These are phyloP conservation scores for Cladosporium sp. DNA, from an alignment of 2,329 filamentous ascomycete genomes.

Conservation along the genomic window DNA sequence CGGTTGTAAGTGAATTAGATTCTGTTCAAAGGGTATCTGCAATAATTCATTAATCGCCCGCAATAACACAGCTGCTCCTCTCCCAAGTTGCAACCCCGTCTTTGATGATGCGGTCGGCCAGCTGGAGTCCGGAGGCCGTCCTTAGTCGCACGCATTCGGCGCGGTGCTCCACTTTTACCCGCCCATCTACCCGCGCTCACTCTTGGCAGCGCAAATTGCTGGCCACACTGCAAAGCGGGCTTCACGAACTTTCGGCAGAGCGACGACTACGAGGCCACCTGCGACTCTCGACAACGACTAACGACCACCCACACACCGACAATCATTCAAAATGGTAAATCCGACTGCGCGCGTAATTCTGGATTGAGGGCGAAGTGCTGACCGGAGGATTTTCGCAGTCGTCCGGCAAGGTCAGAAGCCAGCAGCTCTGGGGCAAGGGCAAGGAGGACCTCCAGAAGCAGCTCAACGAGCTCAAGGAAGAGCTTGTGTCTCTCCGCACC, in stretches of 20 bases:
- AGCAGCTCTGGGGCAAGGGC: slow-evolving; percentile 97
- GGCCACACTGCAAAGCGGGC: background rate
- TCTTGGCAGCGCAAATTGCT: background rate
- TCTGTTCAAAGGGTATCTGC: background rate
- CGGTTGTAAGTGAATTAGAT: background rate
- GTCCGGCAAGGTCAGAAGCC: slow-evolving; percentile 81
- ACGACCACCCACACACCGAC: slow-evolving; percentile 14
- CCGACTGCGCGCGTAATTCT: slow-evolving; percentile 3
- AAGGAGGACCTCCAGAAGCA: slow-evolving; percentile 98
- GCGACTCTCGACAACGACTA: slow-evolving; percentile 13
- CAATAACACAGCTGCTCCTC: background rate
- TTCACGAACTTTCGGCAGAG: slow-evolving; percentile 4
- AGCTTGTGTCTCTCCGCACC: slow-evolving; percentile 93
- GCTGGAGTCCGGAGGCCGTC: background rate
- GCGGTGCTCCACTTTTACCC: background rate
- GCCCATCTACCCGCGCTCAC: background rate
- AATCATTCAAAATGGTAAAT: slow-evolving; percentile 28
- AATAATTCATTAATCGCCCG: background rate
- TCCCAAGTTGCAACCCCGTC: slow-evolving; percentile 4
- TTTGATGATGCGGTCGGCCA: slow-evolving; percentile 9
- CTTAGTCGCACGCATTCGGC: background rate
- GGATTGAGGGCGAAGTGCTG: slow-evolving; percentile 19
- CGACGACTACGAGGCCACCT: slow-evolving; percentile 14
- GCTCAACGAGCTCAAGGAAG: slow-evolving; percentile 89
- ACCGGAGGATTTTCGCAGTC: slow-evolving; percentile 42